Percentiles rank a stretch among this genome's conserved stretches.
Conservation (phyloP, 257 asterid species). For the Nicotiana sylvestris region DNA sequence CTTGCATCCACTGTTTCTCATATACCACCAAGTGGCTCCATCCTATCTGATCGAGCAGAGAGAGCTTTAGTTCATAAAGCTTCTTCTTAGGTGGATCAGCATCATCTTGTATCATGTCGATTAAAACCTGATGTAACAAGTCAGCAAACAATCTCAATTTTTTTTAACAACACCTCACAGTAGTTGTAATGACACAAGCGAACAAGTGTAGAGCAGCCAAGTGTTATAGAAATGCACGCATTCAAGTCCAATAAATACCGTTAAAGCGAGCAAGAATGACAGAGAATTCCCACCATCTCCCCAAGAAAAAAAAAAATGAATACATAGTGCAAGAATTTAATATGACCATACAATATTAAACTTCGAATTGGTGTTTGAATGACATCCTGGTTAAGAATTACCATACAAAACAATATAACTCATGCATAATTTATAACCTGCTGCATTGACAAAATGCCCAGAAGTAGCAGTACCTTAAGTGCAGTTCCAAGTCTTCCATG, state of each 20-base stretch:
- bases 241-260: neutral
- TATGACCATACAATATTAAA: no score
- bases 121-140: constrained; percentile 47
- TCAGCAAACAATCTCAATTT: neutral
- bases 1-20: constrained; percentile 83
- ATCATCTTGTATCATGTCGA: constrained; percentile 72
- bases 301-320: neutral
- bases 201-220: neutral
- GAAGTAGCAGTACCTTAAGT: constrained; percentile 52
- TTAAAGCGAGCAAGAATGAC: neutral
- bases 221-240: neutral
- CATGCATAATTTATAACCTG: neutral
- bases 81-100: constrained; percentile 84
- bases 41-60: constrained; percentile 64
- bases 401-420: neutral
- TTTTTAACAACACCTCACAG: neutral
- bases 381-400: no score
- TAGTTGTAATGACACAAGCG: neutral
- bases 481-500: constrained; percentile 81
- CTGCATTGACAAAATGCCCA: neutral
- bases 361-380: no score
- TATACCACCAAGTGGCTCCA: constrained; percentile 71
- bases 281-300: neutral
- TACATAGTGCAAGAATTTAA: neutral
- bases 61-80: constrained; percentile 68